Evolutionary conservation across 2,329 filamentous ascomycete species (phyloP).

Genomic region (Pseudogymnoascus sp.): DNA sequence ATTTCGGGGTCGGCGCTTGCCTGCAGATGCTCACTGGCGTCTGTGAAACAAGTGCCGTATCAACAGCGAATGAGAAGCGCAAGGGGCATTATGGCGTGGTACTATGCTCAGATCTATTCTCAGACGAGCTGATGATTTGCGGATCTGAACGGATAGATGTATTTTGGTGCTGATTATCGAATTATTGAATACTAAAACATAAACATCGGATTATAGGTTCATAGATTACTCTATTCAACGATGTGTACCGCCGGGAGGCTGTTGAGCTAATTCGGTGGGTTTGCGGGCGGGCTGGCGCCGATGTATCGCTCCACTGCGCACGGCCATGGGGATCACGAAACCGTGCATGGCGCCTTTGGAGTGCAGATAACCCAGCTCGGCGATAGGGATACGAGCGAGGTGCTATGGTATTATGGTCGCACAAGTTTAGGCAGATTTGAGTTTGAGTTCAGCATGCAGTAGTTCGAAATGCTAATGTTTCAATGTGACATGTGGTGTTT

Average conservation of each 20-base stretch:
- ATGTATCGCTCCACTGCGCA: background rate
- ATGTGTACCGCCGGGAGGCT: background rate
- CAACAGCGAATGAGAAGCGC: background rate
- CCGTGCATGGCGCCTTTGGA: background rate
- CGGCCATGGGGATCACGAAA: background rate
- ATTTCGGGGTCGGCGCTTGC: constrained; percentile 1
- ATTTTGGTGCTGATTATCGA: background rate
- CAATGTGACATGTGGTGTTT: too few relatives aligned
- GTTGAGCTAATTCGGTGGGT: background rate
- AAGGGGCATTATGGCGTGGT: background rate
- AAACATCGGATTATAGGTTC: background rate
- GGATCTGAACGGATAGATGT: background rate
- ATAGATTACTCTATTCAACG: background rate
- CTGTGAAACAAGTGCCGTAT: constrained; percentile 7
- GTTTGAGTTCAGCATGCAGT: too few relatives aligned
- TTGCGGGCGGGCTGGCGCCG: background rate
- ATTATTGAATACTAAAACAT: constrained; percentile 6
- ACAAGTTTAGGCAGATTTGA: too few relatives aligned
- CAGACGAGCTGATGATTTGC: background rate
- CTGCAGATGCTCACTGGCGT: background rate
- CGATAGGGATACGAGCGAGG: too few relatives aligned
- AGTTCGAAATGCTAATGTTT: too few relatives aligned
- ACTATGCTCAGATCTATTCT: background rate
- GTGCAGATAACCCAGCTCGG: too few relatives aligned
- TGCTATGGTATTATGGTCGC: too few relatives aligned